phyloP scores from a whole-genome alignment of 148 eudicot genomes.

The Cornus controversa region DNA sequence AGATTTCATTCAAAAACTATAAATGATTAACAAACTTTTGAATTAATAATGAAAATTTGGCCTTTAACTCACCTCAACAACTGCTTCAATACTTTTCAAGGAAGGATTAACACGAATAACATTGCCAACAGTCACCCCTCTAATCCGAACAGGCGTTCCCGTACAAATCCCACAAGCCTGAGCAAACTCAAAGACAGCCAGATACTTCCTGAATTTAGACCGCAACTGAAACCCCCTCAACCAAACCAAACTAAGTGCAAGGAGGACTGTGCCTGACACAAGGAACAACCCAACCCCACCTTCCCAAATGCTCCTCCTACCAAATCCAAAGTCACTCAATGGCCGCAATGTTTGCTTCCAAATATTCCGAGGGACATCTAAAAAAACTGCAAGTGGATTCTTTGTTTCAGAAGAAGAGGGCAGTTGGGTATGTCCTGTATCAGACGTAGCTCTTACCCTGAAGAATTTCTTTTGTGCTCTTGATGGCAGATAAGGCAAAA shows the following conservation, averaged over 20 bases:
- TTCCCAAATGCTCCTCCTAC: slow-evolving; percentile 91
- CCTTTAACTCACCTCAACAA: slow-evolving; percentile 66
- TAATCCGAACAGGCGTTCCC: slow-evolving; percentile 85
- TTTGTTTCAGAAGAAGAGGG: slow-evolving; percentile 40
- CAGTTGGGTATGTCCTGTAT: slow-evolving; percentile 40
- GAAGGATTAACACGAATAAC: slow-evolving; percentile 80
- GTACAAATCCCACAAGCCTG: slow-evolving; percentile 84
- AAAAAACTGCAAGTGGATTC: slow-evolving; percentile 43
- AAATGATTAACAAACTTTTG: not conserved
- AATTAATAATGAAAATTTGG: not conserved
- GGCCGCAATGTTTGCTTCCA: slow-evolving; percentile 80
- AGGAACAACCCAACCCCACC: slow-evolving; percentile 94
- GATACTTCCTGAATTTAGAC: slow-evolving; percentile 70
- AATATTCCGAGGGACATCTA: slow-evolving; percentile 59
- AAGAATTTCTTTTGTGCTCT: slow-evolving; percentile 37
- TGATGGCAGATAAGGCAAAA: slow-evolving; percentile 42
- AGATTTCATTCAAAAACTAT: not conserved
- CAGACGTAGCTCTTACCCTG: slow-evolving; percentile 41
- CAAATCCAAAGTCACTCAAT: slow-evolving; percentile 80
- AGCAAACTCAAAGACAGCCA: slow-evolving; percentile 71
- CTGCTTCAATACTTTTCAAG: slow-evolving; percentile 71
- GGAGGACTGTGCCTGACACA: slow-evolving; percentile 71
- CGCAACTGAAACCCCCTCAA: slow-evolving; percentile 79
- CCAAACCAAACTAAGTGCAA: slow-evolving; percentile 84
- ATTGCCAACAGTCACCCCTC: slow-evolving; percentile 93